phyloP scores from a whole-genome alignment of 1,284 basidiomycete genomes.

The Meira miltonrushii region DNA sequence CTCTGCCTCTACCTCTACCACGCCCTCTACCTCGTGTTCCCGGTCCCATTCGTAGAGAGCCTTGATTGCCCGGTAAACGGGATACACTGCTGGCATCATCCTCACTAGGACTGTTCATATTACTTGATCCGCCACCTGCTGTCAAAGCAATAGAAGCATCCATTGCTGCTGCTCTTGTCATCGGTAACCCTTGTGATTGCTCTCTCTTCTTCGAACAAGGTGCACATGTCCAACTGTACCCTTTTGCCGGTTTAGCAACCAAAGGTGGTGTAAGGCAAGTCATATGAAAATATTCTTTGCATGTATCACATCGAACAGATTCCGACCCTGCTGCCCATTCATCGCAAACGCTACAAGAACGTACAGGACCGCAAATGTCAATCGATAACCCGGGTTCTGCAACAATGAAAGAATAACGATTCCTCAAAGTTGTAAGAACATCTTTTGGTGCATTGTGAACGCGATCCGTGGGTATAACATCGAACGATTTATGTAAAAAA shows the following conservation, averaged over 20 bases:
- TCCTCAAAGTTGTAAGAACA: constrained; percentile 58
- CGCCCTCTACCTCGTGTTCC: neutral
- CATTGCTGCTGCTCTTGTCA: constrained; percentile 5
- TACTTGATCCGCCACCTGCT: constrained; percentile 17
- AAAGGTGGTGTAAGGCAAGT: constrained; percentile 85
- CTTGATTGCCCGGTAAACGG: neutral
- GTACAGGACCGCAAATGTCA: constrained; percentile 79
- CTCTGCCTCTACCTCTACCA: constrained; percentile 5
- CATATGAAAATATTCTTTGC: constrained; percentile 94
- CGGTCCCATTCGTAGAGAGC: neutral
- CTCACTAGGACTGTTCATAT: neutral
- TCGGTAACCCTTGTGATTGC: constrained; percentile 61
- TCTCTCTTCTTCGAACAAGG: constrained; percentile 83
- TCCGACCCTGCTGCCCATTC: constrained; percentile 87
- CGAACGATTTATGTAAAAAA: constrained; percentile 96
- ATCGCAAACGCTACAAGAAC: constrained; percentile 74
- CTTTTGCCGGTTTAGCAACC: constrained; percentile 88
- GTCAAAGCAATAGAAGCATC: constrained; percentile 14
- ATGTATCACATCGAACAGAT: constrained; percentile 86
- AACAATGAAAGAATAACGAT: constrained; percentile 88
- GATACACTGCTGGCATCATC: neutral
- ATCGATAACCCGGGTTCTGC: constrained; percentile 86
- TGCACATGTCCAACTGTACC: constrained; percentile 96
- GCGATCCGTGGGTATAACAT: constrained; percentile 79
- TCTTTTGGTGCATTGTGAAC: constrained; percentile 66